Percentiles rank a stretch among this genome's conserved stretches.
phyloP scores from a whole-genome alignment of 148 eudicot genomes.

The Drosera capensis region DNA sequence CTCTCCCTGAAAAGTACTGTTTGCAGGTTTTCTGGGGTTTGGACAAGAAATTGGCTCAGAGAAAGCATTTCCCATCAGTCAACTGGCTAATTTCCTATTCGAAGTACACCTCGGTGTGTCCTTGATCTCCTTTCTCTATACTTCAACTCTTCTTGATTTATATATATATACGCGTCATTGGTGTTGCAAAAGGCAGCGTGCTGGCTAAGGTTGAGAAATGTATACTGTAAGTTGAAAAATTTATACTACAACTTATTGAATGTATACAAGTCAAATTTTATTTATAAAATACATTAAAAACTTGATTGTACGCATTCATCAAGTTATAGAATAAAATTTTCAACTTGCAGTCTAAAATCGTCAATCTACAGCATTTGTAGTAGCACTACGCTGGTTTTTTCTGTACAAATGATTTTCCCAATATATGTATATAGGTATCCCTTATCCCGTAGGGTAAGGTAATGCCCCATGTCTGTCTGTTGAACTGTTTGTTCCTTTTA shows the following conservation, averaged over 20 bases:
- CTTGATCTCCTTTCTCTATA: background rate
- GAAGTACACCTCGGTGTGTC: constrained; percentile 73
- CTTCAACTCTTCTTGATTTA: background rate
- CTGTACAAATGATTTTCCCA: too few relatives aligned
- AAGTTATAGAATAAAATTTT: too few relatives aligned
- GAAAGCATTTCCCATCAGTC: constrained; percentile 97
- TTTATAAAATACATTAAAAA: too few relatives aligned
- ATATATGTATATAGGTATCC: too few relatives aligned
- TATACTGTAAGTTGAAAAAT: background rate
- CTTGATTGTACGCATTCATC: too few relatives aligned
- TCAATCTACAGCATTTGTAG: too few relatives aligned
- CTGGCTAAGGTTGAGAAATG: too few relatives aligned
- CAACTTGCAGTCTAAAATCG: too few relatives aligned
- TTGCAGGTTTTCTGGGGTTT: constrained; percentile 98
- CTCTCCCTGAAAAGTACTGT: background rate
- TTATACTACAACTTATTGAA: background rate
- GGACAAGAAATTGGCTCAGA: constrained; percentile 95
- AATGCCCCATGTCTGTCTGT: too few relatives aligned
- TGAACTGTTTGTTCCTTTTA: constrained; percentile 3
- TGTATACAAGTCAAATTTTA: background rate
- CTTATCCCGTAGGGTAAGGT: too few relatives aligned
- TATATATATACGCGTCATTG: background rate
- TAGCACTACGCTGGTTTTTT: too few relatives aligned
- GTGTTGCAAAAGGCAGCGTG: too few relatives aligned
- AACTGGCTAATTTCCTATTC: constrained; percentile 99